These are phyloP conservation scores for Draba incana DNA, from an alignment of 345 rosid genomes.

Conservation along the genomic window DNA sequence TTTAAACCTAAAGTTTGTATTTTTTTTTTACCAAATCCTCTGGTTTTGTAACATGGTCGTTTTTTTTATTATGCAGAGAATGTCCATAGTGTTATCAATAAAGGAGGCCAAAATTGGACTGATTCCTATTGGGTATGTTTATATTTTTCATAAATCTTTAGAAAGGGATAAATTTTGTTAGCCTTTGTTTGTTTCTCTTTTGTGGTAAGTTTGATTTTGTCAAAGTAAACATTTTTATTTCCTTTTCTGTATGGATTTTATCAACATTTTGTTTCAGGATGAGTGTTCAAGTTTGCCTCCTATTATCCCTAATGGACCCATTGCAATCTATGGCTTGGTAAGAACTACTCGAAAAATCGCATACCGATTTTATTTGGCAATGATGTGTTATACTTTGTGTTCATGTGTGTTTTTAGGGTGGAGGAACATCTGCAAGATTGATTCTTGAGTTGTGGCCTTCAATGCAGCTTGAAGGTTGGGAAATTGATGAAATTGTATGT, in stretches of 20 bases:
- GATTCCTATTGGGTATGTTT: slow-evolving; percentile 73
- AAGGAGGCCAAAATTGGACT: slow-evolving; percentile 72
- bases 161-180: neutral
- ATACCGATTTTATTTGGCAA: neutral
- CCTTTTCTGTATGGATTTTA: neutral
- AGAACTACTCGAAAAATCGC: slow-evolving; percentile 1
- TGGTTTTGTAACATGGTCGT: neutral
- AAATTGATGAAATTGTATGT: slow-evolving; percentile 73
- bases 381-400: neutral
- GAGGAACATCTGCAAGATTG: slow-evolving; percentile 88
- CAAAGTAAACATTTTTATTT: neutral
- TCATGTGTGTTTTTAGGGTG: slow-evolving; percentile 54
- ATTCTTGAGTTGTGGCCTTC: slow-evolving; percentile 84
- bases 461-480: slow-evolving; percentile 74
- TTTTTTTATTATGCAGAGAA: slow-evolving; percentile 47
- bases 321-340: slow-evolving; percentile 86
- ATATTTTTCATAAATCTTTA: neutral
- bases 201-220: neutral
- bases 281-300: slow-evolving; percentile 79
- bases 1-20: neutral
- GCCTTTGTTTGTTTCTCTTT: neutral
- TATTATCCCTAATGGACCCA: slow-evolving; percentile 68
- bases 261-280: slow-evolving; percentile 50
- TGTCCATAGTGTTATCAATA: slow-evolving; percentile 75
- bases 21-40: slow-evolving; percentile 5